phyloP scores from a whole-genome alignment of 805 yeast species.

The Wickerhamomyces bisporus region DNA sequence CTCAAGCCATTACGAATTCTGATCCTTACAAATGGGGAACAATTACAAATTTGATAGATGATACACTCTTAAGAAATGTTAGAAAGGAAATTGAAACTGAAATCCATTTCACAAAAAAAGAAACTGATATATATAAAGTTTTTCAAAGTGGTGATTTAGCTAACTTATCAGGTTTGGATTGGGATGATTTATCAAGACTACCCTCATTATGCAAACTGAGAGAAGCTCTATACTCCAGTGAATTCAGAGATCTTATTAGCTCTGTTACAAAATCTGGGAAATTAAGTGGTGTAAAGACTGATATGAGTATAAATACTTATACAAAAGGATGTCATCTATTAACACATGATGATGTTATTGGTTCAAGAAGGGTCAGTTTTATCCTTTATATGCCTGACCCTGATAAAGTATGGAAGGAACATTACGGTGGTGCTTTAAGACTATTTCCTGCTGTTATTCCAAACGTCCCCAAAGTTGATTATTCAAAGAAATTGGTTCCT shows the following conservation, averaged over 20 bases:
- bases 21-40: constrained; percentile 91
- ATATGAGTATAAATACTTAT: constrained; percentile 87
- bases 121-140: constrained; percentile 94
- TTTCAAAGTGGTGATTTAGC: constrained; percentile 89
- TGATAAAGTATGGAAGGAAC: constrained; percentile 79
- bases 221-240: constrained; percentile 81
- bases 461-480: constrained; percentile 85
- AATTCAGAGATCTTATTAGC: constrained; percentile 74
- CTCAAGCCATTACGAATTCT: constrained; percentile 43
- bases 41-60: constrained; percentile 67
- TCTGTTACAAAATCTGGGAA: constrained; percentile 83
- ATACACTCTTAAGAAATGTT: constrained; percentile 69
- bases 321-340: constrained; percentile 89
- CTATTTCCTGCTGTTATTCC: constrained; percentile 82
- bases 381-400: constrained; percentile 93
- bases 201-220: constrained; percentile 75
- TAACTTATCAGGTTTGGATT: constrained; percentile 78
- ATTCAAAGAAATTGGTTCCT: constrained; percentile 66
- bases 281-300: constrained; percentile 85
- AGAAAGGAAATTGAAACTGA: constrained; percentile 78
- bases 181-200: constrained; percentile 65
- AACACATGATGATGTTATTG: constrained; percentile 97
- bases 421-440: constrained; percentile 90
- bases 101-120: constrained; percentile 89
- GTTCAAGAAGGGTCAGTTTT: constrained; percentile 88